Conservation (phyloP, 352 stramenopile species). For the Halophytophthora batemanensis region DNA sequence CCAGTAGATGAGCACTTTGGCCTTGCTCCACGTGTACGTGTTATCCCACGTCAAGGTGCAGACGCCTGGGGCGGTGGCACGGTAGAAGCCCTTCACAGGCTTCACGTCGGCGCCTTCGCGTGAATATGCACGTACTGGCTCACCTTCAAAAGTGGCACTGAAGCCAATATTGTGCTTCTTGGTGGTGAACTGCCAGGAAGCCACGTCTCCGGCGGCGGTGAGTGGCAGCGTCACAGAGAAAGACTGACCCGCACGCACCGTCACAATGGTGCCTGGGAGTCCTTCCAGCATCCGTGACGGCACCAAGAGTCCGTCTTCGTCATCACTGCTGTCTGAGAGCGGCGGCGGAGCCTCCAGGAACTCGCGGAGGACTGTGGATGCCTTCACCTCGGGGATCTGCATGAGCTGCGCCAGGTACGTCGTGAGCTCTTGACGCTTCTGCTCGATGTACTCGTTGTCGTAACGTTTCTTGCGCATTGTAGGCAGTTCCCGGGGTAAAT, state of each 20-base stretch:
- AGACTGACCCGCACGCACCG: constrained; percentile 59
- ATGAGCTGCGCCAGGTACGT: constrained; percentile 52
- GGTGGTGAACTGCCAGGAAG: constrained; percentile 70
- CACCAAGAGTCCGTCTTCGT: constrained; percentile 36
- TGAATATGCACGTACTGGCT: constrained; percentile 60
- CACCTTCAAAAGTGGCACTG: constrained; percentile 65
- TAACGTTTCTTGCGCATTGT: constrained; percentile 70
- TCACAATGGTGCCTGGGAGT: constrained; percentile 59
- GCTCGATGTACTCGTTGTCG: constrained; percentile 72
- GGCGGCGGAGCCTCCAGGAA: constrained; percentile 58
- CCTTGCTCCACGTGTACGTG: constrained; percentile 80
- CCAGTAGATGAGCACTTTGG: constrained; percentile 75
- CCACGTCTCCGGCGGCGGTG: constrained; percentile 36
- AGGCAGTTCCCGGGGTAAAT: constrained; percentile 55
- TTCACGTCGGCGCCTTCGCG: constrained; percentile 60
- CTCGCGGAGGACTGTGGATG: constrained; percentile 50
- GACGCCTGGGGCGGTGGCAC: constrained; percentile 40
- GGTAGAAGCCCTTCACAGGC: constrained; percentile 63
- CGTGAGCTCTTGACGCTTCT: constrained; percentile 67
- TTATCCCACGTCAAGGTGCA: constrained; percentile 80
- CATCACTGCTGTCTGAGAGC: constrained; percentile 48
- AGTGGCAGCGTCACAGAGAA: constrained; percentile 62
- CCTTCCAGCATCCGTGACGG: constrained; percentile 54
- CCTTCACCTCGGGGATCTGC: constrained; percentile 47
- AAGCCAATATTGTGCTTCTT: constrained; percentile 85